A percentile compares a stretch with the other conserved stretches of the same genome.
phyloP scores from a whole-genome alignment of 306 rosid species.

The Quercus ilex region DNA sequence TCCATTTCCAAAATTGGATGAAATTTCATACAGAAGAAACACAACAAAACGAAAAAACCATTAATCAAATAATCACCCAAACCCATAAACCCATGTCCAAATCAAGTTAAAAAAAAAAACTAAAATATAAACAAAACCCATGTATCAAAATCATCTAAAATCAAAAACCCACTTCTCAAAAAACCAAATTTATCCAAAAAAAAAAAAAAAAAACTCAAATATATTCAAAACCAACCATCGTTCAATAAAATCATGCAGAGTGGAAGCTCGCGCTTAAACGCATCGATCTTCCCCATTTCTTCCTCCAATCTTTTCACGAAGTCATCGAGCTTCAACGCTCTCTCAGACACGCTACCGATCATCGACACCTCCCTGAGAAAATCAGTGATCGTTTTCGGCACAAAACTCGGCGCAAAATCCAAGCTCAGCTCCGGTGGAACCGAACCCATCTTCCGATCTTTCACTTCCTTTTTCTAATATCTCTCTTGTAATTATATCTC shows the following conservation, averaged over 20 bases:
- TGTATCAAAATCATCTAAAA: neutral
- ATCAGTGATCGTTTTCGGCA: constrained; percentile 68
- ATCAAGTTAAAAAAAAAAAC: neutral
- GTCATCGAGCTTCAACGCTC: constrained; percentile 42
- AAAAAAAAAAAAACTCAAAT: neutral
- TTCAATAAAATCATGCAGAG: constrained; percentile 76
- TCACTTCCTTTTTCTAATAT: constrained; percentile 22
- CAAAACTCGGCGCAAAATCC: constrained; percentile 60
- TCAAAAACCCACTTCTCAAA: neutral
- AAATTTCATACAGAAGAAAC: neutral
- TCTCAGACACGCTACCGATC: constrained; percentile 34
- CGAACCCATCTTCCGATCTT: constrained; percentile 54
- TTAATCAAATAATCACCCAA: neutral
- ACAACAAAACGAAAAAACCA: neutral
- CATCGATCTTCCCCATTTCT: constrained; percentile 82
- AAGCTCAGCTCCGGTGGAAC: constrained; percentile 76
- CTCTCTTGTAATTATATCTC: neutral
- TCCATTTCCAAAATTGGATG: neutral
- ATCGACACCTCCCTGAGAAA: constrained; percentile 52
- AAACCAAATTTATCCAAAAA: neutral
- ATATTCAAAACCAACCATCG: constrained; percentile 54
- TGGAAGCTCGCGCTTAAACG: constrained; percentile 93
- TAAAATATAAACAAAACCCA: neutral
- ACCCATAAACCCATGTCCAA: neutral
- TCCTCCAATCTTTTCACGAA: constrained; percentile 54